Evolutionary conservation across 2,329 filamentous ascomycete genomes (phyloP), one percentile per base, ranked within the genome.

Genomic region (Penicillium vulpinum): DNA sequence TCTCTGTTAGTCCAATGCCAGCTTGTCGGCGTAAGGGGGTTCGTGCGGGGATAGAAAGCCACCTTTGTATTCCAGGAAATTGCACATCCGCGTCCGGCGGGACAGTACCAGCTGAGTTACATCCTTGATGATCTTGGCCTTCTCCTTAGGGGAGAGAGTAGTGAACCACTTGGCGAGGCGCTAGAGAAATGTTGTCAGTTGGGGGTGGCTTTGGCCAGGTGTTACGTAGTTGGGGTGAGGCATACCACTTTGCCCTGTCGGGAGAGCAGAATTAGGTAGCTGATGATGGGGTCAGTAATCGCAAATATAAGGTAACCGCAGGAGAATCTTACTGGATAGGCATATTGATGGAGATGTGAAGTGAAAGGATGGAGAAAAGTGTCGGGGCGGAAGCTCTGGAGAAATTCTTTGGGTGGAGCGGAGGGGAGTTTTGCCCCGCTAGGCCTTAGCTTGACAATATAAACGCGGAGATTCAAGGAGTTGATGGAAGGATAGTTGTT

Each of bases 101-200:
- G 94, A 94, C 66, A 99, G 88, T 67, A 99, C 94, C 48, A 97
- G 89, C 79, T 97, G 94, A 60, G 94, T 92, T 70, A 99, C 94
- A 83, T 99, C 94, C 79, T 99, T 99, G 84, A 99, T 93, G 74
- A 99, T 97, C 84, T 99, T 99, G 78, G 93, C 94, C 82, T 99
- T 99, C 74, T 99, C 94, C 79, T 89, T 97, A 62, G 94, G 94
- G 35, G 93, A 96, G 62, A 99, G 85, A 16, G 94, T 99, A 54
- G 92, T 96, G 80, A 99, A 99, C 94, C 94, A 99, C 81, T 99
- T 99, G 67, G 94, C 94, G 55, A 99, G 88, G 73, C 94, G 92
- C 94, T 99, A 79, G 55, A 62, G 54, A 66, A 63, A 64, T 63
- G 71, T 58, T 57, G 64, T 70, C 51, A 72, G 65, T 62, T 57